These are phyloP conservation scores for Amoebophrya sp. DNA, from an alignment of 169 alveolate genomes.

Conservation along the genomic window DNA sequence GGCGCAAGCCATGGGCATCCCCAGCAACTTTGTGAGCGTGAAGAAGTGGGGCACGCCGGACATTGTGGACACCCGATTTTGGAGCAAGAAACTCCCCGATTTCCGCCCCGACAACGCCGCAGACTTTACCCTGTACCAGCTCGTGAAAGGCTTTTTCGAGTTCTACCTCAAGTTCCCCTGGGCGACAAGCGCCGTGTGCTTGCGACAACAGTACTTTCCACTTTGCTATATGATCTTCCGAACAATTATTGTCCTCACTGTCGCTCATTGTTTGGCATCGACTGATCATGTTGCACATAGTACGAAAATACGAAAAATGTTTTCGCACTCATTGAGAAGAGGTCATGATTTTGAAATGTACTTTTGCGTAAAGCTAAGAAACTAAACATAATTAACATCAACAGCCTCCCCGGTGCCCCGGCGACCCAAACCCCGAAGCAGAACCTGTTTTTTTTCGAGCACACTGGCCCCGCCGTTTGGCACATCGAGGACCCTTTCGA, in stretches of 20 bases:
- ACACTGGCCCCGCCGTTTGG: neutral
- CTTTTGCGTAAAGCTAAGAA: too few relatives aligned
- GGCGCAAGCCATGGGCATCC: neutral
- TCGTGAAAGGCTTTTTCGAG: neutral
- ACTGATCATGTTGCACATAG: neutral
- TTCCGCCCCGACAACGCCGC: neutral
- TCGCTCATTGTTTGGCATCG: neutral
- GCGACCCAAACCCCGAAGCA: neutral
- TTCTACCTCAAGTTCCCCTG: neutral
- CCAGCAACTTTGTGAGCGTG: neutral
- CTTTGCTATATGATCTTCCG: neutral
- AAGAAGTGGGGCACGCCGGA: neutral
- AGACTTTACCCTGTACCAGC: neutral
- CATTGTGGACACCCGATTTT: neutral
- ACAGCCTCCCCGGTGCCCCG: neutral
- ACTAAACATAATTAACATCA: neutral
- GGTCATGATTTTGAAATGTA: too few relatives aligned
- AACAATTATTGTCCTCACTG: too few relatives aligned
- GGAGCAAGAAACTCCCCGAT: neutral
- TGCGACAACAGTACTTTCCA: neutral
- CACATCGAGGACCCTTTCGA: neutral
- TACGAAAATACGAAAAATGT: too few relatives aligned
- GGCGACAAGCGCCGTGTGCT: neutral
- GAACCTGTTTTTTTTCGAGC: neutral
- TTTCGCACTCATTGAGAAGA: too few relatives aligned